These are phyloP conservation scores for Camellia granthamiana DNA, from an alignment of 148 eudicot genomes.

Conservation along the genomic window DNA sequence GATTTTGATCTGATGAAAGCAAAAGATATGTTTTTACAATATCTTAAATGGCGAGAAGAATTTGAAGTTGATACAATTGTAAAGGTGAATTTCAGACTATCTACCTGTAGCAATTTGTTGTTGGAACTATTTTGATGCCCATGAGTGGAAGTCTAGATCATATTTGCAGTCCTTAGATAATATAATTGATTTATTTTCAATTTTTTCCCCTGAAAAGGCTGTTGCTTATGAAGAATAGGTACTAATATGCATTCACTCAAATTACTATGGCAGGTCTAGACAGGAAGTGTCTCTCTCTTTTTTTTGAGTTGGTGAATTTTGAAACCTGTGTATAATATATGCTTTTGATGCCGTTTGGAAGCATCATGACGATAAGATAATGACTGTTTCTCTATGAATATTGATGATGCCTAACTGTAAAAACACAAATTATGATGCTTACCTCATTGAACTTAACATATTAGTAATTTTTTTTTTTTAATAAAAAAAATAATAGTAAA, in stretches of 20 bases:
- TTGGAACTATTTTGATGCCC: neutral
- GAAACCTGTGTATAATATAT: neutral
- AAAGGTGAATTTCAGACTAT: slow-evolving; percentile 29
- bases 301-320: neutral
- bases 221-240: neutral
- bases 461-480: neutral
- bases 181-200: neutral
- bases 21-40: slow-evolving; percentile 46
- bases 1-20: slow-evolving; percentile 52
- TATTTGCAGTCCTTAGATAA: neutral
- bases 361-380: neutral
- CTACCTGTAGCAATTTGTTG: neutral
- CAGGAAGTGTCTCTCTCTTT: neutral
- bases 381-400: neutral
- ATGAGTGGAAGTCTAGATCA: neutral
- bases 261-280: neutral
- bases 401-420: neutral
- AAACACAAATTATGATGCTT: neutral
- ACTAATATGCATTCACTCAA: too few species aligned
- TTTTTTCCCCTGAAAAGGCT: neutral
- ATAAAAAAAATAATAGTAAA: neutral
- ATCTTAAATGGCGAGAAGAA: slow-evolving; percentile 56
- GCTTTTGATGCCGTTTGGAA: neutral
- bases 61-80: slow-evolving; percentile 45
- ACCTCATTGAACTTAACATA: neutral